Conservation (phyloP, 768 basidiomycete genomes). For the Calvatia gigantea region DNA sequence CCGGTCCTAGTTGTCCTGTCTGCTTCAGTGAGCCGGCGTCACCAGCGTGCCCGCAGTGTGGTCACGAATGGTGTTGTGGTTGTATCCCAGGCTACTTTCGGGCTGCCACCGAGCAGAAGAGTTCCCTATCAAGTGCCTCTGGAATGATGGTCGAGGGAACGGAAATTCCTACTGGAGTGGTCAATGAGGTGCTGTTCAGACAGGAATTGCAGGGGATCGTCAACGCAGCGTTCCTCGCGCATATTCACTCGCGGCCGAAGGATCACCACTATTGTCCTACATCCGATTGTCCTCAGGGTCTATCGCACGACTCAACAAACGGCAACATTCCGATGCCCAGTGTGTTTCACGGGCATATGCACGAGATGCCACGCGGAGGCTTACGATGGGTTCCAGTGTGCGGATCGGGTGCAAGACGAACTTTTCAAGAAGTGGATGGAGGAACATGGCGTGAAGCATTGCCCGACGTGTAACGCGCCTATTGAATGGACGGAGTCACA, state of each 20-base stretch:
- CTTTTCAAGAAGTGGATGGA: slow-evolving; percentile 64
- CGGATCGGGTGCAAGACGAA: slow-evolving; percentile 52
- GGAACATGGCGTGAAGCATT: slow-evolving; percentile 65
- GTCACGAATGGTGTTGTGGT: slow-evolving; percentile 63
- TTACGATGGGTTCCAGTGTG: slow-evolving; percentile 69
- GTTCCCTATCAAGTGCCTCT: slow-evolving; percentile 76
- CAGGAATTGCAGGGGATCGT: slow-evolving; percentile 53
- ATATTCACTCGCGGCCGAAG: slow-evolving; percentile 54
- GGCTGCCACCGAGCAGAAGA: slow-evolving; percentile 51
- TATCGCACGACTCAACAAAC: slow-evolving; percentile 48
- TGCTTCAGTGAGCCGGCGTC: slow-evolving; percentile 57
- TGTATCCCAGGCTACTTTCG: slow-evolving; percentile 60
- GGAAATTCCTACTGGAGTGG: slow-evolving; percentile 48
- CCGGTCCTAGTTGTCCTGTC: slow-evolving; percentile 51
- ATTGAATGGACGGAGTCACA: slow-evolving; percentile 73
- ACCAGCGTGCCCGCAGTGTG: slow-evolving; percentile 55
- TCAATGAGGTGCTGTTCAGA: slow-evolving; percentile 46
- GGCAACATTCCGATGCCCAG: slow-evolving; percentile 59
- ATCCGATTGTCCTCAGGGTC: slow-evolving; percentile 71
- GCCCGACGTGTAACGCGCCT: slow-evolving; percentile 65
- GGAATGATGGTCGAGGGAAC: slow-evolving; percentile 47
- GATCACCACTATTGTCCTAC: slow-evolving; percentile 78
- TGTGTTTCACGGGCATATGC: slow-evolving; percentile 69
- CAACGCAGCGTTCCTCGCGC: slow-evolving; percentile 53
- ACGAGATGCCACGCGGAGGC: slow-evolving; percentile 49